Evolutionary conservation across 495 filamentous ascomycete species (phyloP).

Genomic region (Trichoderma erinaceum): DNA sequence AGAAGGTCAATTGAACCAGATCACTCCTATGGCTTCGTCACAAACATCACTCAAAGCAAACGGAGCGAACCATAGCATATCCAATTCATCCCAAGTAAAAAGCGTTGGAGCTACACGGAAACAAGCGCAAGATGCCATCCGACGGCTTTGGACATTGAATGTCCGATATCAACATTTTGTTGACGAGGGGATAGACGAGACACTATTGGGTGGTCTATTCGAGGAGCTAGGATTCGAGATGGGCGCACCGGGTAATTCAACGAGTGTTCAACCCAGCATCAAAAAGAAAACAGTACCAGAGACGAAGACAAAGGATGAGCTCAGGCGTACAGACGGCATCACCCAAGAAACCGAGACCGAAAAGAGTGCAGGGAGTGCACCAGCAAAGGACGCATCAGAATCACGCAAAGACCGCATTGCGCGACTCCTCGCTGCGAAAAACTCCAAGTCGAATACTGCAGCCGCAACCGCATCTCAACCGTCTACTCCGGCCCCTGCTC

Average conservation of each 20-base stretch:
- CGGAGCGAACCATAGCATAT: not conserved
- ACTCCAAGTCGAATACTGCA: constrained; percentile 29
- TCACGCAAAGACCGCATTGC: constrained; percentile 75
- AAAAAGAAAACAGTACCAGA: constrained; percentile 12
- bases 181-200: constrained; percentile 62
- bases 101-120: constrained; percentile 50
- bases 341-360: not conserved
- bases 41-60: not conserved
- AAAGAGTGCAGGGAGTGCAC: not conserved
- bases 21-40: not conserved
- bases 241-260: constrained; percentile 18
- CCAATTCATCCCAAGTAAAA: constrained; percentile 16
- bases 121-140: constrained; percentile 62
- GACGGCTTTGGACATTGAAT: constrained; percentile 56
- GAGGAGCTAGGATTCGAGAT: constrained; percentile 53
- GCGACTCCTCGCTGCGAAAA: constrained; percentile 59
- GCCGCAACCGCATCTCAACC: constrained; percentile 21
- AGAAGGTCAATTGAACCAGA: not conserved
- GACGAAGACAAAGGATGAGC: constrained; percentile 1
- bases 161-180: constrained; percentile 64
- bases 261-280: not conserved
- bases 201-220: constrained; percentile 58
- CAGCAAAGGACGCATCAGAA: constrained; percentile 38
- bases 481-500: constrained; percentile 18
- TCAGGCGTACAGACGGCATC: constrained; percentile 14